These are phyloP conservation scores for Sordaria brevicollis DNA, from an alignment of 495 filamentous ascomycete genomes.

Conservation along the genomic window DNA sequence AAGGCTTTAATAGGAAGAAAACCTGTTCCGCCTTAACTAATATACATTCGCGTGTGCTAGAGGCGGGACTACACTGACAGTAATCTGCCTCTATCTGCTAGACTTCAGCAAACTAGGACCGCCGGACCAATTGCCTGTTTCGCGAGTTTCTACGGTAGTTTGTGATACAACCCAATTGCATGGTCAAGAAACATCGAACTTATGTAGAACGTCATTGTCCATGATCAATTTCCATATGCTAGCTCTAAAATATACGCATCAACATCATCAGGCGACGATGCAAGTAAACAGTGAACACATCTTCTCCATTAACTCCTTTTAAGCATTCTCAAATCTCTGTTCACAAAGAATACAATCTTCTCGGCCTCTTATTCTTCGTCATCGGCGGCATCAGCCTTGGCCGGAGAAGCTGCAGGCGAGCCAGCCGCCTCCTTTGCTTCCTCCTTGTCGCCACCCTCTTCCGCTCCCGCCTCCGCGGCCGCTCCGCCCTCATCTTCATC, in stretches of 20 bases:
- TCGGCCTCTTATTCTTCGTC: slow-evolving; percentile 8
- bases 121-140: too few species aligned
- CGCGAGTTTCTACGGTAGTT: too few species aligned
- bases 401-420: not conserved
- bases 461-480: not conserved
- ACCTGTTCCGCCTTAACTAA: too few species aligned
- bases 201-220: not conserved
- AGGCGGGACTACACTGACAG: too few species aligned
- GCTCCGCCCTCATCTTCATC: slow-evolving; percentile 12
- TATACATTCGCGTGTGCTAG: too few species aligned
- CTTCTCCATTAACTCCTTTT: not conserved
- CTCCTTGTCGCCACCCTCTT: not conserved
- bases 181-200: not conserved
- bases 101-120: too few species aligned
- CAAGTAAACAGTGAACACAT: not conserved
- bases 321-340: not conserved
- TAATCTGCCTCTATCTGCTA: too few species aligned
- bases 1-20: too few species aligned
- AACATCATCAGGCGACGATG: not conserved
- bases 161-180: too few species aligned
- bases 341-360: not conserved
- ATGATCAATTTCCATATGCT: not conserved
- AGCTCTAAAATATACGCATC: not conserved
- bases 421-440: slow-evolving; percentile 1
- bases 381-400: slow-evolving; percentile 21